Conservation (phyloP, 2,329 filamentous ascomycete species). For the Aquanectria penicillioides region DNA sequence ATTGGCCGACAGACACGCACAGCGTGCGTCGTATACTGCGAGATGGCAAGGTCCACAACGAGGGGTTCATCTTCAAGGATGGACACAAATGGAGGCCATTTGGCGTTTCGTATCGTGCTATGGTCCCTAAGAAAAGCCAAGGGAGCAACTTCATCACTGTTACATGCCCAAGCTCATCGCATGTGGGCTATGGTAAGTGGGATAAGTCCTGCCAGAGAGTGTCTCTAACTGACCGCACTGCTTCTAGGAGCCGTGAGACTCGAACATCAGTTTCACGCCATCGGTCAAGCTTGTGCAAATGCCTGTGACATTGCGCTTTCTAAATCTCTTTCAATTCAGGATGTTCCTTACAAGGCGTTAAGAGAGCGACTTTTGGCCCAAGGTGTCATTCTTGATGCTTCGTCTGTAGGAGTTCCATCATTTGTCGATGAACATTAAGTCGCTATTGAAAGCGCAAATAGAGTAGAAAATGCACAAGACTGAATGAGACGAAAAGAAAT, state of each 20-base stretch:
- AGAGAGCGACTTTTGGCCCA: neutral
- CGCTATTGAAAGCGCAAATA: too few relatives aligned
- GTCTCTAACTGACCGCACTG: neutral
- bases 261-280: slow-evolving; percentile 7
- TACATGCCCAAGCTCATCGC: slow-evolving; percentile 5
- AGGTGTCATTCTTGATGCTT: neutral
- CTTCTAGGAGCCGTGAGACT: neutral
- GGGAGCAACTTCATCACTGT: neutral
- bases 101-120: neutral
- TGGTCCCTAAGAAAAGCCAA: neutral
- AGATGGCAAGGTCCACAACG: neutral
- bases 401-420: neutral
- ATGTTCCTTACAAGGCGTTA: neutral
- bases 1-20: slow-evolving; percentile 5
- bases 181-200: slow-evolving; percentile 3
- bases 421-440: neutral
- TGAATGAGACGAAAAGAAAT: too few relatives aligned
- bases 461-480: too few relatives aligned
- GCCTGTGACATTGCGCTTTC: neutral
- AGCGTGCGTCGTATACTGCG: neutral
- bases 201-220: too few relatives aligned
- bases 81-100: slow-evolving; percentile 2
- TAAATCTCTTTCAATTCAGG: neutral
- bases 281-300: slow-evolving; percentile 3
- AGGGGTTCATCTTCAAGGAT: slow-evolving; percentile 10